These are phyloP conservation scores for Tardiomyces blankii DNA, from an alignment of 1,139 yeast species.

Conservation along the genomic window DNA sequence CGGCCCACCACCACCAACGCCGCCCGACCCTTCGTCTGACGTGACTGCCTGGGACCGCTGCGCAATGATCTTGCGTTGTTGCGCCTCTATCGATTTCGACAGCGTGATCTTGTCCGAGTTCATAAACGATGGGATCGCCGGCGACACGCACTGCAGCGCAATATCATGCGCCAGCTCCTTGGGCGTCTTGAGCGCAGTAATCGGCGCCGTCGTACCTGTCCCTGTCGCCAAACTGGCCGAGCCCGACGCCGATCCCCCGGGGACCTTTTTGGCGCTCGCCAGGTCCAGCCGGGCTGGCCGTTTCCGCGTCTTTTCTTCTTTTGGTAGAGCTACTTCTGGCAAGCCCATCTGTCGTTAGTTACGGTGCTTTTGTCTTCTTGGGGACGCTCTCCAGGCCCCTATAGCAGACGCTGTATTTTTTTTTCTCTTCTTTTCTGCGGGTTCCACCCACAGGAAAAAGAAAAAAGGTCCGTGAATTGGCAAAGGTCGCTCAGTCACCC, in stretches of 20 bases:
- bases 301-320: constrained; percentile 1
- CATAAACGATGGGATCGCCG: constrained; percentile 27
- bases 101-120: constrained; percentile 23
- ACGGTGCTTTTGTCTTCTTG: no score
- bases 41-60: constrained; percentile 11
- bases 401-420: no score
- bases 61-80: constrained; percentile 26
- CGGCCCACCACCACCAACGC: background rate
- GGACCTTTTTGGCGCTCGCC: constrained; percentile 3
- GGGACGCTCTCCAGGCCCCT: no score
- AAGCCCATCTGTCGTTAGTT: no score
- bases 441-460: no score
- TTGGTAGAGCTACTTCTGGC: background rate
- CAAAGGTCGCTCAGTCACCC: no score
- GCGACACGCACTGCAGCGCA: constrained; percentile 30
- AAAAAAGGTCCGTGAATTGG: no score
- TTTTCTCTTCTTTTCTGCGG: no score
- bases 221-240: background rate
- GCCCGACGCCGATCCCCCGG: constrained; percentile 1
- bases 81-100: constrained; percentile 25
- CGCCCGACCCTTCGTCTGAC: constrained; percentile 1
- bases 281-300: constrained; percentile 14
- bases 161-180: constrained; percentile 24
- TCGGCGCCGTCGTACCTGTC: constrained; percentile 4
- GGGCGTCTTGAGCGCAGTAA: constrained; percentile 17